A percentile compares a stretch with the other conserved stretches of the same genome.
Conservation (phyloP, 2,329 filamentous ascomycete genomes). For the Exophiala mesophila region DNA sequence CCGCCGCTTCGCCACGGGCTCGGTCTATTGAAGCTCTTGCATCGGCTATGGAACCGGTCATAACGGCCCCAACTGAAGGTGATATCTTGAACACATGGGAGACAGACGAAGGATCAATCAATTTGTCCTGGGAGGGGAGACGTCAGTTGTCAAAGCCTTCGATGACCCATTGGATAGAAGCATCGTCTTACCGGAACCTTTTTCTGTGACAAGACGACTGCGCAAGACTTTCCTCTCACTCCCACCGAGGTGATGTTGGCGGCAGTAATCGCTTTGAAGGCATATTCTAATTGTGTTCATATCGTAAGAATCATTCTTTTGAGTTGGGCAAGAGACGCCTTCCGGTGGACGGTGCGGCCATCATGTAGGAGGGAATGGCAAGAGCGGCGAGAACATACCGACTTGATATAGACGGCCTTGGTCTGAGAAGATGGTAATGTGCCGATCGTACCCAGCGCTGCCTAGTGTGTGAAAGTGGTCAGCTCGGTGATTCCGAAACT, state of each 20-base stretch:
- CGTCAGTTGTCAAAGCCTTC: too few species aligned
- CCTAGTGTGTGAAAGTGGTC: constrained; percentile 45
- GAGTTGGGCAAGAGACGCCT: too few species aligned
- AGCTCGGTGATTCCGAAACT: constrained; percentile 25
- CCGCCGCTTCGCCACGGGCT: constrained; percentile 89
- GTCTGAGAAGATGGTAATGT: constrained; percentile 99
- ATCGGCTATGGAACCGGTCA: constrained; percentile 98
- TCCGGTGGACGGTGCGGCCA: too few species aligned
- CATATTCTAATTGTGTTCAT: constrained; percentile 95
- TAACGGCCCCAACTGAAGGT: constrained; percentile 92
- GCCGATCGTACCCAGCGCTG: constrained; percentile 90
- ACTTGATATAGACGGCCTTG: constrained; percentile 99
- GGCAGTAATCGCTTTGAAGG: constrained; percentile 99
- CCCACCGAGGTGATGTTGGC: constrained; percentile 99
- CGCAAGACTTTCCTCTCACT: constrained; percentile 92
- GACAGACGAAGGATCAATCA: constrained; percentile 95
- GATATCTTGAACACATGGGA: constrained; percentile 97
- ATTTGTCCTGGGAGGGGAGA: constrained; percentile 70
- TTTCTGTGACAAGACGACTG: constrained; percentile 97
- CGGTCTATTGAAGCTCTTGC: constrained; percentile 88
- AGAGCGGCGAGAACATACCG: constrained; percentile 58
- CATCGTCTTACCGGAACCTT: constrained; percentile 86
- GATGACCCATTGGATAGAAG: too few species aligned
- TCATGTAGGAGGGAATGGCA: constrained; percentile 1
- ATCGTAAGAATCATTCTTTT: too few species aligned